Conservation (phyloP, 179 eudicot genomes). For the Patellifolia procumbens region DNA sequence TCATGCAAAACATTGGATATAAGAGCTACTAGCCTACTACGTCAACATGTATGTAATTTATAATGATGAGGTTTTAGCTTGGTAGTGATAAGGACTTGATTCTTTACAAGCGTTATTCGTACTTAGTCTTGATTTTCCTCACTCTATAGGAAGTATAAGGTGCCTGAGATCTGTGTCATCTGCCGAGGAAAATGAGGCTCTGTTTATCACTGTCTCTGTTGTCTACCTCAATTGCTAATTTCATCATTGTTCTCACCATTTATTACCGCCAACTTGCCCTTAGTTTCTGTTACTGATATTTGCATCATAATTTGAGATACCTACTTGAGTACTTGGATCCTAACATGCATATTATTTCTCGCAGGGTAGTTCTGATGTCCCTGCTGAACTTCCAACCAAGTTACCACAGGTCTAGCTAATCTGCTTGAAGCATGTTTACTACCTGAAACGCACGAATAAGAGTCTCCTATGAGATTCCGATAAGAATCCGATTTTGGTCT, state of each 20-base stretch:
- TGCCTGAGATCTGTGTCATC: not conserved
- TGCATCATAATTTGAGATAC: not conserved
- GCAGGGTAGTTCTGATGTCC: slow-evolving; percentile 40
- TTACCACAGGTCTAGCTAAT: slow-evolving; percentile 27
- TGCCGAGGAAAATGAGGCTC: not conserved
- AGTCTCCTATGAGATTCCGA: not conserved
- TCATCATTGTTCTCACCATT: no score
- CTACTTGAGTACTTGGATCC: not conserved
- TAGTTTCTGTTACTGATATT: not conserved
- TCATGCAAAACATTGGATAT: no score
- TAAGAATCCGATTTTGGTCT: not conserved
- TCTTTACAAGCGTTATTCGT: no score
- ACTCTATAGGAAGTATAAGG: not conserved
- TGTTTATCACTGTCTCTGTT: not conserved
- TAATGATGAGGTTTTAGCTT: no score
- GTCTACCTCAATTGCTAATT: not conserved
- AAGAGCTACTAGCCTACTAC: no score
- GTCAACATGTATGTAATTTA: no score
- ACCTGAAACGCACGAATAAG: no score
- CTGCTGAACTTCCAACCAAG: slow-evolving; percentile 41
- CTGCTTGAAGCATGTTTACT: not conserved
- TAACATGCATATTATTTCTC: slow-evolving; percentile 18
- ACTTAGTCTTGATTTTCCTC: no score
- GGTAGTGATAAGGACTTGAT: no score
- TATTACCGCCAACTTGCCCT: no score